Base-by-base conservation (phyloP, 1,139 yeast genomes). In the Yamadazyma sp. region DNA sequence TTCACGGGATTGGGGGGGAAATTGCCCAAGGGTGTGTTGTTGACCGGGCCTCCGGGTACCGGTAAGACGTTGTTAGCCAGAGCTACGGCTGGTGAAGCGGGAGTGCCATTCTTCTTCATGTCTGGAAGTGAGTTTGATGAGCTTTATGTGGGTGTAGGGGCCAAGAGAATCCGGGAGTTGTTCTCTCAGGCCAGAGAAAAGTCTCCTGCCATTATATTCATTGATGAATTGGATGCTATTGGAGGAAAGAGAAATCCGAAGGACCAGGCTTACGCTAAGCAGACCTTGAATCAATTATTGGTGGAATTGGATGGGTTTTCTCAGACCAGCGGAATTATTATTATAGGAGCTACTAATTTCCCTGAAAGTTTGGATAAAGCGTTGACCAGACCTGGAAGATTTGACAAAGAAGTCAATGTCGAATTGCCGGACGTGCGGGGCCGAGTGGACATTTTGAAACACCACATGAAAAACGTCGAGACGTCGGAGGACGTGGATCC, bases 61-160 rank as follows among this genome's bases (percentile, higher is more conserved):
- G 99, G 99, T 78, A 94, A 94, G 62, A 94, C 99, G 1, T 70
- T 94, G 47, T 76, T 94, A 46, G 98, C 98, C 1, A 79, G 98
- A 52, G 98, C 99, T 14, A 95, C 97, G 28, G 99, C 99, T 9
- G 98, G 98, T 44, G 98, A 94, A 64, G 98, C 99, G 2, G 98
- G 96, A 34, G 98, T 92, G 22, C 98, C 97, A 21, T 94, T 94
- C 59, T 92, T 92, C 64, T 92, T 90, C 64, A 90, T 92, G 97
- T 86, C 96, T 4, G 99, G 98, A 35, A 88, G 97, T 2, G 98
- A 94, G 62, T 94, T 94, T 58, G 98, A 94, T 60, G 98, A 94
- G 61, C 78, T 94, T 49, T 94, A 90, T 54, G 98, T 94, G 26
- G 99, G 99, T 59, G 98, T 94, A 28, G 99, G 99, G 58, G 98